These are phyloP conservation scores for Proliferodiscus dingleyae DNA, from an alignment of 2,329 filamentous ascomycete genomes.

Conservation along the genomic window DNA sequence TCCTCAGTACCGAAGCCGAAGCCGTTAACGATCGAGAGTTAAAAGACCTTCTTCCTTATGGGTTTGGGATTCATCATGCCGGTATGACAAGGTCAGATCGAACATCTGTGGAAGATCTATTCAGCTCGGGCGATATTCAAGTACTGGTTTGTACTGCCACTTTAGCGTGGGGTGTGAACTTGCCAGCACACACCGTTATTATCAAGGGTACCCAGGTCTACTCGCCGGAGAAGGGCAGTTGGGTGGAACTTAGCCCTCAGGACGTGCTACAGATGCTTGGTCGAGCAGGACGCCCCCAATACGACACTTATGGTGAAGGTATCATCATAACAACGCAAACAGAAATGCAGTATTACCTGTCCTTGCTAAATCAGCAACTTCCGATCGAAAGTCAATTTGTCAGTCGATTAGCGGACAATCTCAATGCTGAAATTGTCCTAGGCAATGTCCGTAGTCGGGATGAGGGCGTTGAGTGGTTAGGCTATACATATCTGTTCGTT, in stretches of 20 bases:
- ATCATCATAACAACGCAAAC: slow-evolving; percentile 96
- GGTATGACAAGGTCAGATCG: slow-evolving; percentile 96
- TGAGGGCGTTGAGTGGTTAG: slow-evolving; percentile 97
- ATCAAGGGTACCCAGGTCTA: slow-evolving; percentile 99
- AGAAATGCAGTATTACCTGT: slow-evolving; percentile 97
- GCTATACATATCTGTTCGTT: slow-evolving; percentile 96
- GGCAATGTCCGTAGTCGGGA: slow-evolving; percentile 89
- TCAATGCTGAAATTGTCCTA: slow-evolving; percentile 93
- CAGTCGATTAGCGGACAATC: slow-evolving; percentile 86
- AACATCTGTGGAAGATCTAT: slow-evolving; percentile 91
- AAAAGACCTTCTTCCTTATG: slow-evolving; percentile 92
- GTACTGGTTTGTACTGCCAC: slow-evolving; percentile 97
- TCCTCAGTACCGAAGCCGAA: slow-evolving; percentile 78
- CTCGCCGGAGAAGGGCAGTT: slow-evolving; percentile 96
- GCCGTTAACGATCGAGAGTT: slow-evolving; percentile 79
- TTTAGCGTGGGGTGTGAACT: slow-evolving; percentile 97
- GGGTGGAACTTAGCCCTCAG: slow-evolving; percentile 95
- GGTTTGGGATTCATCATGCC: slow-evolving; percentile 97
- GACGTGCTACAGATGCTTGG: slow-evolving; percentile 98
- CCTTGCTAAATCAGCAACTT: slow-evolving; percentile 91
- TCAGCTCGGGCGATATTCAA: slow-evolving; percentile 84
- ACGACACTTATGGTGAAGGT: slow-evolving; percentile 95
- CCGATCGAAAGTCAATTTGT: slow-evolving; percentile 97
- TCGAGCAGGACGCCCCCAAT: slow-evolving; percentile 92
- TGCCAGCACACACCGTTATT: slow-evolving; percentile 95